Conservation (phyloP, 1,139 yeast genomes). For the Kluyveromyces sp. region DNA sequence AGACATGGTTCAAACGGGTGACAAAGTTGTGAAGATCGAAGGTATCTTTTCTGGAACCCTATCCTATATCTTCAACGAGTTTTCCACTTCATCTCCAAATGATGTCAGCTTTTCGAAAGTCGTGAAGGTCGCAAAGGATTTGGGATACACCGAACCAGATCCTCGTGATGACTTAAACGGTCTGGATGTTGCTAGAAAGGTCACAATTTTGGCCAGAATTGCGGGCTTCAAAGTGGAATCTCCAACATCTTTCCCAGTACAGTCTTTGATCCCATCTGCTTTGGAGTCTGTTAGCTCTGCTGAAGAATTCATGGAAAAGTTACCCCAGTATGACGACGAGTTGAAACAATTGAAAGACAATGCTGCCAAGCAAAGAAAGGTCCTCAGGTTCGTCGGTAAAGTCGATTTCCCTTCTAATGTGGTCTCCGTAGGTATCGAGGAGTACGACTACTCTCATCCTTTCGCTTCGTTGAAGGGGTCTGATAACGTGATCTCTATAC, state of each 20-base stretch:
- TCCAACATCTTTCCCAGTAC: slow-evolving; percentile 95
- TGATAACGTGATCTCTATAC: slow-evolving; percentile 89
- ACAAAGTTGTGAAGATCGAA: slow-evolving; percentile 80
- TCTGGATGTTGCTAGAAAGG: slow-evolving; percentile 95
- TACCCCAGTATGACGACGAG: slow-evolving; percentile 78
- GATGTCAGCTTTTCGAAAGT: slow-evolving; percentile 79
- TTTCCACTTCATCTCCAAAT: slow-evolving; percentile 59
- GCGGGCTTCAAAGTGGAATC: slow-evolving; percentile 80
- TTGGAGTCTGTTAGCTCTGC: slow-evolving; percentile 69
- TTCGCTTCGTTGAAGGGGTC: slow-evolving; percentile 94
- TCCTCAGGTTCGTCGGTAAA: slow-evolving; percentile 86
- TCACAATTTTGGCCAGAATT: slow-evolving; percentile 88
- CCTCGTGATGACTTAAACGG: slow-evolving; percentile 99
- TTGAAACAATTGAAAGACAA: slow-evolving; percentile 69
- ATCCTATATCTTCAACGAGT: slow-evolving; percentile 93
- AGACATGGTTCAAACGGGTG: slow-evolving; percentile 88
- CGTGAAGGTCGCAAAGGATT: slow-evolving; percentile 75
- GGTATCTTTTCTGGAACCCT: slow-evolving; percentile 96
- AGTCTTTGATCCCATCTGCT: slow-evolving; percentile 82
- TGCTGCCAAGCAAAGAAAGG: slow-evolving; percentile 79
- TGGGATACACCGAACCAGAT: slow-evolving; percentile 98
- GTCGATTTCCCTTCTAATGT: slow-evolving; percentile 65
- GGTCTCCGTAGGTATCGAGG: slow-evolving; percentile 82
- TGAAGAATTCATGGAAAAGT: slow-evolving; percentile 68
- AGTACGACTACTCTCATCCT: slow-evolving; percentile 82